phyloP scores from a whole-genome alignment of 495 filamentous ascomycete genomes.

The Aspergillus heteromorphus region DNA sequence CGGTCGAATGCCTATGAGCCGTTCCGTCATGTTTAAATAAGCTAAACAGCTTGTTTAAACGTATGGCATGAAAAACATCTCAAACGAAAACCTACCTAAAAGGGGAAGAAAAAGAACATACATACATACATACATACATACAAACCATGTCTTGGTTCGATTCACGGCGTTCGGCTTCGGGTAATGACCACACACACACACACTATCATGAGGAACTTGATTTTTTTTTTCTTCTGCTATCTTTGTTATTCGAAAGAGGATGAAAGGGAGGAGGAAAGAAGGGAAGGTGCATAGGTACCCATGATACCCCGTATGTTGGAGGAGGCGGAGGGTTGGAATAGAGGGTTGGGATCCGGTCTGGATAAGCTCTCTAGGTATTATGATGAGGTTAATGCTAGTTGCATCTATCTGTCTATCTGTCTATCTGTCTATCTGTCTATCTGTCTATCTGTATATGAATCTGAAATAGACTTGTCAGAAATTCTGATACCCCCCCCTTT shows the following conservation, averaged over 20 bases:
- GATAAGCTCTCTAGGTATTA: not conserved
- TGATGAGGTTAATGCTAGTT: constrained; percentile 1
- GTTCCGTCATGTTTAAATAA: constrained; percentile 39
- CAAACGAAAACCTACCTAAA: too few relatives aligned
- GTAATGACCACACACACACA: too few relatives aligned
- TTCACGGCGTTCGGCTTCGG: not conserved
- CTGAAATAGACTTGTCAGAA: not conserved
- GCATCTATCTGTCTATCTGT: too few relatives aligned
- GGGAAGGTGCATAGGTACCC: too few relatives aligned
- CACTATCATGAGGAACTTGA: not conserved
- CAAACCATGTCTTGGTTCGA: too few relatives aligned
- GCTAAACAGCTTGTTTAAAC: not conserved
- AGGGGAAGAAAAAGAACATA: too few relatives aligned
- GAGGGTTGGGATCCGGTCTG: not conserved
- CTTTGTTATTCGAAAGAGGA: too few relatives aligned
- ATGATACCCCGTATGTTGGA: too few relatives aligned
- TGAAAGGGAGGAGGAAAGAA: too few relatives aligned
- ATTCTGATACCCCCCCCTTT: not conserved
- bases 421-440: too few relatives aligned
- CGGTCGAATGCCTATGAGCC: constrained; percentile 40
- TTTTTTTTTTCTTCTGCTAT: not conserved
- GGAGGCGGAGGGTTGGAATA: not conserved
- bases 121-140: too few relatives aligned
- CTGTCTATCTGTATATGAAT: not conserved
- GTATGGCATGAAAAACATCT: not conserved